Conservation (phyloP, 148 eudicot genomes). For the Rhododendron williamsianum region DNA sequence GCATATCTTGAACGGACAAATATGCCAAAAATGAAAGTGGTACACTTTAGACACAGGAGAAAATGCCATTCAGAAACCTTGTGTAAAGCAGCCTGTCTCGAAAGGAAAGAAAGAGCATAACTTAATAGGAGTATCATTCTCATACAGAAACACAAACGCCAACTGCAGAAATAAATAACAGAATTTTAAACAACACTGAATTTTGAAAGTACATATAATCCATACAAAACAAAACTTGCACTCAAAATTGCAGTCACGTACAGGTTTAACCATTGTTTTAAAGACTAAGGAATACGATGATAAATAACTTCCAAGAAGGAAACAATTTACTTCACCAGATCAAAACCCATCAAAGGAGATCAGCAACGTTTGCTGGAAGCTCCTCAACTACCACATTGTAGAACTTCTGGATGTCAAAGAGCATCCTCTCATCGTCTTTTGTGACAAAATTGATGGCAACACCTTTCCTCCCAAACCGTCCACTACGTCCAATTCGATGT, state of each 20-base stretch:
- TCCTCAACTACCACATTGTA: slow-evolving; percentile 64
- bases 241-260: slow-evolving; percentile 1
- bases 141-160: not conserved
- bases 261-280: slow-evolving; percentile 12
- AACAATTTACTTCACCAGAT: not conserved
- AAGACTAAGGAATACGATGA: slow-evolving; percentile 9
- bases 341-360: slow-evolving; percentile 44
- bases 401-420: slow-evolving; percentile 64
- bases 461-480: slow-evolving; percentile 80
- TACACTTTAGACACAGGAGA: no score
- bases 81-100: not conserved
- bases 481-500: slow-evolving; percentile 74
- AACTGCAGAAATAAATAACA: not conserved
- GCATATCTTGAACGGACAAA: no score
- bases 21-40: no score
- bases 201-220: slow-evolving; percentile 12
- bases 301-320: slow-evolving; percentile 9
- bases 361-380: slow-evolving; percentile 73
- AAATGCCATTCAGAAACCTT: not conserved
- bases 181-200: slow-evolving; percentile 9
- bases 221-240: slow-evolving; percentile 18
- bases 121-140: not conserved
- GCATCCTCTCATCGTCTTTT: slow-evolving; percentile 62
- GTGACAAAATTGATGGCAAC: slow-evolving; percentile 75
- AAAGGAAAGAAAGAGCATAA: not conserved